A percentile compares a stretch with the other conserved stretches of the same genome.
Conservation (phyloP, 2,329 filamentous ascomycete species). For the Aureobasidium uvarum region DNA sequence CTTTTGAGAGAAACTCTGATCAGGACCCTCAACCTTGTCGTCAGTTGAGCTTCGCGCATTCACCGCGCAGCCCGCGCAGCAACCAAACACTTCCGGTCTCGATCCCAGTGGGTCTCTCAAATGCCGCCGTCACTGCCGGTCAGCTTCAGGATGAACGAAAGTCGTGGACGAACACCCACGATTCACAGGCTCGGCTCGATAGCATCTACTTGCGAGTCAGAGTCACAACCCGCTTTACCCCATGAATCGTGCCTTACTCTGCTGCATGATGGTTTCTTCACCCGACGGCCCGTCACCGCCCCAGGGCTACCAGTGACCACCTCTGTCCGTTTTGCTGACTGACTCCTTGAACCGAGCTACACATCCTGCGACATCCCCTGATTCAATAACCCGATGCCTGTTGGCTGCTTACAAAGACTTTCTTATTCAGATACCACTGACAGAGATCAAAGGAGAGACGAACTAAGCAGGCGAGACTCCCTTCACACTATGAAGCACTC, state of each 20-base stretch:
- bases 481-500: background rate
- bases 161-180: background rate
- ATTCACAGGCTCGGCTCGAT: conserved; percentile 6
- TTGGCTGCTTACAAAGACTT: conserved; percentile 5
- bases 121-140: background rate
- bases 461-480: background rate
- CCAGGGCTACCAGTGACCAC: background rate
- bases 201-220: background rate
- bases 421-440: conserved; percentile 8
- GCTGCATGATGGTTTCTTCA: conserved; percentile 8
- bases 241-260: conserved; percentile 13
- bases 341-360: background rate
- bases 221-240: background rate
- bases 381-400: conserved; percentile 1
- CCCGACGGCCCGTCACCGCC: background rate
- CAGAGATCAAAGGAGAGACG: background rate
- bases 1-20: background rate
- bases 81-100: background rate
- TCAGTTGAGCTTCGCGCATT: background rate
- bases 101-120: no score
- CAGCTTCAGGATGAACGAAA: background rate
- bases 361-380: conserved; percentile 6
- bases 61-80: background rate
- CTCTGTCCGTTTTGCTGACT: background rate
- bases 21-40: background rate